Conservation (phyloP, 192 early-diverging fungal genomes). For the Coemansia sp. region DNA sequence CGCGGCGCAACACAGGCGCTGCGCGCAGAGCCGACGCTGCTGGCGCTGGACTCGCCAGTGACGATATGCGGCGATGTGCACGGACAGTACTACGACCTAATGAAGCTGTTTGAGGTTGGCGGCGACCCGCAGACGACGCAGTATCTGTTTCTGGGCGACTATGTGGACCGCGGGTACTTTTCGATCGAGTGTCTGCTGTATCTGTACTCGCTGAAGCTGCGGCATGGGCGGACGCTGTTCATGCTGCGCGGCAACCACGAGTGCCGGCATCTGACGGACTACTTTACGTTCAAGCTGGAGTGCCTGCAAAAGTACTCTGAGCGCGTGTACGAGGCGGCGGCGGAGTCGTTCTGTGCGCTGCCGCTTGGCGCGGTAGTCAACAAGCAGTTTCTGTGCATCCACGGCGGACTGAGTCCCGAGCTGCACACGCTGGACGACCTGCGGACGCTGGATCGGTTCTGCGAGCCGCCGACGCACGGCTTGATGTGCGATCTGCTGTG, state of each 20-base stretch:
- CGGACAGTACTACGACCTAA: conserved; percentile 97
- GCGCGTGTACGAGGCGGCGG: conserved; percentile 97
- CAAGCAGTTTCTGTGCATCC: conserved; percentile 94
- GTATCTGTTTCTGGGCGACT: conserved; percentile 95
- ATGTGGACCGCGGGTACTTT: conserved; percentile 97
- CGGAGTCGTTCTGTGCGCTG: conserved; percentile 94
- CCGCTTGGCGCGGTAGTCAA: conserved; percentile 92
- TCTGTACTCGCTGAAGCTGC: conserved; percentile 88
- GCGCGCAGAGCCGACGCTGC: conserved; percentile 78
- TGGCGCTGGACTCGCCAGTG: conserved; percentile 89
- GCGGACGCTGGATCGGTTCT: conserved; percentile 87
- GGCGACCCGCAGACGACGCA: conserved; percentile 88
- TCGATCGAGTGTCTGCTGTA: conserved; percentile 96
- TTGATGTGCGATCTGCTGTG: conserved; percentile 97
- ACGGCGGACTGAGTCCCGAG: conserved; percentile 91
- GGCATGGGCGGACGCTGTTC: conserved; percentile 84
- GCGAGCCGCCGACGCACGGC: conserved; percentile 97
- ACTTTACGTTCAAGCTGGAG: conserved; percentile 98
- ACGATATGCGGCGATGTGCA: conserved; percentile 98
- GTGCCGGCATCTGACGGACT: conserved; percentile 95
- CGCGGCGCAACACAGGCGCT: conserved; percentile 80
- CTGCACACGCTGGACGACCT: conserved; percentile 96
- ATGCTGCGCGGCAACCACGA: conserved; percentile 97
- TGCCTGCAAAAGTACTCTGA: conserved; percentile 97
- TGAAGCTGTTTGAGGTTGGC: conserved; percentile 98